Base-by-base conservation (phyloP, 2,329 filamentous ascomycete species). In the Aureobasidium sp. region DNA sequence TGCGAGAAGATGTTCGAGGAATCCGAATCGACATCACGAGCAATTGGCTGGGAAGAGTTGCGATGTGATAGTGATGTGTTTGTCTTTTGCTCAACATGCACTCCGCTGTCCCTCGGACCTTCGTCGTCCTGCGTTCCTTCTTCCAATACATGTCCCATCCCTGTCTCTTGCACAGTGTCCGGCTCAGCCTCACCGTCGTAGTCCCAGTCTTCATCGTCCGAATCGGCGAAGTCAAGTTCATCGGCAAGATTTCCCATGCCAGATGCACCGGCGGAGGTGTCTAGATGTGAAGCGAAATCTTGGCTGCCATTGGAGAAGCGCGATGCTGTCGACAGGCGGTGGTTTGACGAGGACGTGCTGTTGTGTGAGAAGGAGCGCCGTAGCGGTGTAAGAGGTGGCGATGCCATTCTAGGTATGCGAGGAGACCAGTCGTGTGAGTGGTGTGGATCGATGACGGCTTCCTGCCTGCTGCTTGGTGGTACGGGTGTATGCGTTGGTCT, bases 211-310 rank as follows among this genome's bases (percentile, higher is more conserved):
- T 67, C 66, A 7, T 65, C 64, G n/a, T 67, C 66, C 17, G 85
- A 85, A 47, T 83, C 85, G 4, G 87, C 86, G 69, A 89, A 88
- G 1, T 87, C 90, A 52, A 94, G 78, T 74, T 94, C 90, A 73
- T 93, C 90, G 1, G 90, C 90, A 53, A 94, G 74, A 68, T 91
- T 92, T 36, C 89, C 90, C 65, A 91, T 78, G 9, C 87, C 87
- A 65, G 84, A 84, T 51, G 75, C 77, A 56, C 71, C 73, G 17
- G 69, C 71, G 10, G 47, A 24, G 36, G 29, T 36, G 15, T 75
- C 74, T 44, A 69, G 72, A 2, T 73, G 72, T 48, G 71, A 73
- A 61, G 70, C 70, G 60, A 76, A 72, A 20, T 77, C 76, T 64
- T 75, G 74, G 12, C 72, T 60, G 53, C 62, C 65, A 53, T 63